phyloP scores from a whole-genome alignment of 306 rosid genomes.

The Prunus campanulata region DNA sequence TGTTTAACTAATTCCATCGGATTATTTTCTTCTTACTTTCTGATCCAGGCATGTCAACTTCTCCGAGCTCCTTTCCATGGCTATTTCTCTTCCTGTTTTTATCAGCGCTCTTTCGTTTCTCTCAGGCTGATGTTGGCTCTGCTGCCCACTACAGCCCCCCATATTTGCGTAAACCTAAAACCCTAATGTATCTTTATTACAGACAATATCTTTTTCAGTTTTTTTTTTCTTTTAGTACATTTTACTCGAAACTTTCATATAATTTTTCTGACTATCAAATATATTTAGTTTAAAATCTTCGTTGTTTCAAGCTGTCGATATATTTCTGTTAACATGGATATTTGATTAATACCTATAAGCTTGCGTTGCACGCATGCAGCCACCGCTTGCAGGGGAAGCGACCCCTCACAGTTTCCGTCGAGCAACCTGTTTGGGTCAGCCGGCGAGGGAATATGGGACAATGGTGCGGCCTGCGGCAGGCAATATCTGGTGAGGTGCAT shows the following conservation, averaged over 20 bases:
- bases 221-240: no score
- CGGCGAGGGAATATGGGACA: constrained; percentile 87
- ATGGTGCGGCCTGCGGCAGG: constrained; percentile 88
- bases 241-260: no score
- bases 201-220: no score
- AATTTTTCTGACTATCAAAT: no score
- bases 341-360: no score
- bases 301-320: no score
- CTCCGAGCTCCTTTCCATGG: neutral
- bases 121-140: constrained; percentile 56
- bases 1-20: neutral
- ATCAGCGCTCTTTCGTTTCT: constrained; percentile 23
- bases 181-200: no score
- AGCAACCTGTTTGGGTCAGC: constrained; percentile 68
- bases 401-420: constrained; percentile 44
- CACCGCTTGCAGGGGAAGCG: constrained; percentile 50
- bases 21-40: neutral
- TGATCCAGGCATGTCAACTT: constrained; percentile 24
- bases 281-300: no score
- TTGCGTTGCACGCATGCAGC: constrained; percentile 30
- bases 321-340: no score
- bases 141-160: constrained; percentile 57
- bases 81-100: constrained; percentile 25
- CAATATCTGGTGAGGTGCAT: constrained; percentile 64
- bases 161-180: constrained; percentile 47